Conservation (phyloP, 2,329 filamentous ascomycete species). For the Epichloe coenophiala region DNA sequence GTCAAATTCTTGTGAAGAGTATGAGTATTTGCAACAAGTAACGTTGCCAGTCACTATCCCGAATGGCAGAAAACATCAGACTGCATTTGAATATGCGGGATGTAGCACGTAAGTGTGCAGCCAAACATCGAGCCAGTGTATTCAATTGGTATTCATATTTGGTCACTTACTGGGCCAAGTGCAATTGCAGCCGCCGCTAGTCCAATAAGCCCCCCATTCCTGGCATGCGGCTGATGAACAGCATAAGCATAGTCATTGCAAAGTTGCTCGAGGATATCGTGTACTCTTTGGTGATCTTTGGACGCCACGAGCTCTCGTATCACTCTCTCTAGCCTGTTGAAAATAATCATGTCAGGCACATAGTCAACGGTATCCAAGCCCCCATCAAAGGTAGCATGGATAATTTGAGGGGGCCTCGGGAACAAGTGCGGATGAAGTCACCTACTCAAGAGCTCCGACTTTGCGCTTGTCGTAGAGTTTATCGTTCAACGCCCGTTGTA, state of each 20-base stretch:
- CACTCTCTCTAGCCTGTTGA: conserved; percentile 65
- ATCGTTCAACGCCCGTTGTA: conserved; percentile 86
- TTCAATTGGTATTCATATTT: neutral
- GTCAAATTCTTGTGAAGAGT: neutral
- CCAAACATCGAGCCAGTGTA: neutral
- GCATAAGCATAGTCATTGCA: conserved; percentile 97
- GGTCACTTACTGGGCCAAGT: conserved; percentile 62
- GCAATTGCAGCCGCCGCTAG: conserved; percentile 93
- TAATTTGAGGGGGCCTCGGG: neutral
- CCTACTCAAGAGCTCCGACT: conserved; percentile 87
- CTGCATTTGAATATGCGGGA: neutral
- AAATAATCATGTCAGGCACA: conserved; percentile 7
- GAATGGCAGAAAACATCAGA: neutral
- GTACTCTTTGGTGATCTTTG: conserved; percentile 68
- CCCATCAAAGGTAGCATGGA: neutral
- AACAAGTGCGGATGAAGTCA: conserved; percentile 8
- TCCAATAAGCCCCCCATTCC: conserved; percentile 96
- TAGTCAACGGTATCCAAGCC: neutral
- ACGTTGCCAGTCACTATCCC: neutral
- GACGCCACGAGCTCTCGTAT: conserved; percentile 71
- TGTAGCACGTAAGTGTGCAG: neutral
- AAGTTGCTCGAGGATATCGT: conserved; percentile 84
- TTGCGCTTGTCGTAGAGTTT: conserved; percentile 99
- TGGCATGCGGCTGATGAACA: conserved; percentile 88
- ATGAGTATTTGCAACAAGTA: neutral